phyloP scores from a whole-genome alignment of 306 rosid species.

The Acacia acuminata region DNA sequence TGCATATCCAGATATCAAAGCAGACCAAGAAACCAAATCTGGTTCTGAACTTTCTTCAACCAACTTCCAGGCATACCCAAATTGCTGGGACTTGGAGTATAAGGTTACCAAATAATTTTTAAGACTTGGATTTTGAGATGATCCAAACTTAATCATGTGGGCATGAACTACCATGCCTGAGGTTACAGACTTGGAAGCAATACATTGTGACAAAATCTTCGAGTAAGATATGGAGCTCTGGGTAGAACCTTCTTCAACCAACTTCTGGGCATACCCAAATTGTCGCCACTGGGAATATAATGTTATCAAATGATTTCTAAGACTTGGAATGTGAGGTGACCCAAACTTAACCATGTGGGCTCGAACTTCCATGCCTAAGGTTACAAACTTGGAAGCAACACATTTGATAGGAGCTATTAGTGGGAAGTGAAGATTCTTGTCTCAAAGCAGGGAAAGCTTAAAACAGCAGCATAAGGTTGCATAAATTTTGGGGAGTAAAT shows the following conservation, averaged over 20 bases:
- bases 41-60: constrained; percentile 58
- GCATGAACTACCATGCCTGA: constrained; percentile 69
- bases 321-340: constrained; percentile 42
- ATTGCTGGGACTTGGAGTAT: constrained; percentile 50
- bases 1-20: constrained; percentile 80
- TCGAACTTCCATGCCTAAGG: constrained; percentile 58
- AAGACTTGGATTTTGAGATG: constrained; percentile 44
- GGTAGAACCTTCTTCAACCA: constrained; percentile 53
- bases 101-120: constrained; percentile 51
- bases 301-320: constrained; percentile 50
- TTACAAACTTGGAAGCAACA: constrained; percentile 53
- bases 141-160: constrained; percentile 65
- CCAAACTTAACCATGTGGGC: constrained; percentile 68
- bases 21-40: constrained; percentile 76
- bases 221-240: constrained; percentile 11
- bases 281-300: constrained; percentile 48
- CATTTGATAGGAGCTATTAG: constrained; percentile 53
- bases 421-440: constrained; percentile 30
- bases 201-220: constrained; percentile 56
- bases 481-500: constrained; percentile 1
- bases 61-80: constrained; percentile 66
- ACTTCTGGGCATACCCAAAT: constrained; percentile 61
- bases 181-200: constrained; percentile 51
- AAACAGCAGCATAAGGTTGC: background rate
- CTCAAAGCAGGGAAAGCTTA: background rate